Base-by-base conservation (phyloP, 2,329 filamentous ascomycete genomes). In the Achaetomium macrosporum region DNA sequence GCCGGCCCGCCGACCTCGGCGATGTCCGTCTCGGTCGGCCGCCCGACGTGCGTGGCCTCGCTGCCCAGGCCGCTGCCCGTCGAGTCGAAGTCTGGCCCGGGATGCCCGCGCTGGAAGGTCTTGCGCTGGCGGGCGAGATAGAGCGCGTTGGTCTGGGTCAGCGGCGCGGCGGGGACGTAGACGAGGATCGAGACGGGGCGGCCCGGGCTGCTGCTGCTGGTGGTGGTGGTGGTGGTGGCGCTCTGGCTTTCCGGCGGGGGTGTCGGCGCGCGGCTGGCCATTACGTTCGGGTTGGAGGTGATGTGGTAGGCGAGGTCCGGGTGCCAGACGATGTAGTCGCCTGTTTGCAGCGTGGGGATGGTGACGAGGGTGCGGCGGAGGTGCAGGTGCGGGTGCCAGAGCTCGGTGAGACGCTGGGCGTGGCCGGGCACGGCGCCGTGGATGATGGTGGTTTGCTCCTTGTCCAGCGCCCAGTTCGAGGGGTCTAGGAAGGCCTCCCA, bases 301-400 rank as follows among this genome's bases (percentile, higher is more conserved):
- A 81, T 77, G 59, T 78, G 76, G 64, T 81, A 81, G 8, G 77
- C 74, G 55, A 79, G 72, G 58, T 81, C 78, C 19, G 77, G 77
- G 60, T 81, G 78, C 78, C 78, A 81, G 59, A 81, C 67, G 55
- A 81, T 77, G 62, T 81, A 81, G 68, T 81, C 78, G 60, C 78
- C 78, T 0, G 76, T 72, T 55, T 76, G 75, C 41, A 81, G 65
- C 10, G 75, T 76, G 3, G 78, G 78, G 43, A 79, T 71, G n/a
- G 77, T 76, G 53, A 81, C 72, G 56, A 81, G 73, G 56, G 75
- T 80, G 51, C 71, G 69, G 54, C 76, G 71, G 42, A 81, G 71
- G 62, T 75, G 70, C 12, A 81, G 69, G 53, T 81, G 78, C 17
- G 78, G 78, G 59, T 81, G 78, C 78, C 78, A 81, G 11, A 73